phyloP scores from a whole-genome alignment of 1,284 basidiomycete genomes.

The Waitea zeae region DNA sequence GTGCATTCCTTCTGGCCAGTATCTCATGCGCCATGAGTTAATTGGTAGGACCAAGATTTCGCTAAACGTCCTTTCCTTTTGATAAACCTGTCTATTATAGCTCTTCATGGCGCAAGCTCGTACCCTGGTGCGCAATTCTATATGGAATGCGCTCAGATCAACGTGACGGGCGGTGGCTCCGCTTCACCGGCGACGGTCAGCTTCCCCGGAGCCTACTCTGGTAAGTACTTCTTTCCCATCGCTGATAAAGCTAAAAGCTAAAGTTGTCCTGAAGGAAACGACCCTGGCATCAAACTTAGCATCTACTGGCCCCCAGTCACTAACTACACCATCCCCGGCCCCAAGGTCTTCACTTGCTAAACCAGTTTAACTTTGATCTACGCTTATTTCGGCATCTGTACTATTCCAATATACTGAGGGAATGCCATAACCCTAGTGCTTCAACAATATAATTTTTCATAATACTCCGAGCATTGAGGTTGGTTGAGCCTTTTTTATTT shows the following conservation, averaged over 20 bases:
- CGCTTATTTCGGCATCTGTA: too few species aligned
- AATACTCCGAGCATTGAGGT: too few species aligned
- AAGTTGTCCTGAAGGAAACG: slow-evolving; percentile 13
- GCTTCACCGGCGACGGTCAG: slow-evolving; percentile 15
- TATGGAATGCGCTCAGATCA: slow-evolving; percentile 19
- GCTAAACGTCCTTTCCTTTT: not conserved
- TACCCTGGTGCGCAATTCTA: slow-evolving; percentile 14
- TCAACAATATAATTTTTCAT: too few species aligned
- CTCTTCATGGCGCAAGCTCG: slow-evolving; percentile 15
- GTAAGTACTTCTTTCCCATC: slow-evolving; percentile 6
- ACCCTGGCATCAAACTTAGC: slow-evolving; percentile 17
- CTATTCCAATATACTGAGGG: too few species aligned
- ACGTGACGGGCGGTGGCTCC: slow-evolving; percentile 17
- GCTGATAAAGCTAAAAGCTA: slow-evolving; percentile 3
- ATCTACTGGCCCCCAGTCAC: slow-evolving; percentile 7
- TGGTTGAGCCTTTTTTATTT: too few species aligned
- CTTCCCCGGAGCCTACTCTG: slow-evolving; percentile 13
- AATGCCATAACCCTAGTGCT: too few species aligned
- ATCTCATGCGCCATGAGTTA: slow-evolving; percentile 9
- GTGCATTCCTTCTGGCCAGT: slow-evolving; percentile 10
- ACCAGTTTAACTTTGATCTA: too few species aligned
- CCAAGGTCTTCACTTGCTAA: slow-evolving; percentile 10
- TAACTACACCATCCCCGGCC: slow-evolving; percentile 11
- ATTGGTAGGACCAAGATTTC: slow-evolving; percentile 7
- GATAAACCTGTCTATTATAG: slow-evolving; percentile 5